These are phyloP conservation scores for Trifolium subterraneum DNA, from an alignment of 306 rosid genomes.

Conservation along the genomic window DNA sequence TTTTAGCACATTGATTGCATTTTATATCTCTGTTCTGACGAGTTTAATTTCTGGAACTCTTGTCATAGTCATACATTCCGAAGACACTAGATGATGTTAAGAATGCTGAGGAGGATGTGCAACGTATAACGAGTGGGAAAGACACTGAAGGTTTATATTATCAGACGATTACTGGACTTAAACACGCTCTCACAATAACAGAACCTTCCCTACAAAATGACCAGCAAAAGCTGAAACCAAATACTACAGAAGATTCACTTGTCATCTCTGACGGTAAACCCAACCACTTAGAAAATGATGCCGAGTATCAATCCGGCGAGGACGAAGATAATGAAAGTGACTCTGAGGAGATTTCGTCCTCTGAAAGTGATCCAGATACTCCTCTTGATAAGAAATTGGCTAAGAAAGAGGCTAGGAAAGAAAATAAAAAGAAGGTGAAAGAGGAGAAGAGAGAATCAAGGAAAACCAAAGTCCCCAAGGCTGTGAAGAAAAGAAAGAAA, in stretches of 20 bases:
- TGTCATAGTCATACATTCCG: constrained; percentile 77
- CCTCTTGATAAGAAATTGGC: constrained; percentile 79
- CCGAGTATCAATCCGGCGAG: constrained; percentile 36
- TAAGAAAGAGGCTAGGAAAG: constrained; percentile 85
- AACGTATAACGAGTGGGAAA: constrained; percentile 67
- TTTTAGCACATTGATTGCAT: constrained; percentile 13
- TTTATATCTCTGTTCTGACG: constrained; percentile 6
- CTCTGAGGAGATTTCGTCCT: constrained; percentile 56
- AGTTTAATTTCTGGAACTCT: not conserved
- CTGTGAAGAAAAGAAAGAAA: constrained; percentile 78
- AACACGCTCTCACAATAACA: constrained; percentile 51
- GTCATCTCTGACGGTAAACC: too few relatives aligned
- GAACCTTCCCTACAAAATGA: constrained; percentile 42
- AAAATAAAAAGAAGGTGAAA: constrained; percentile 84
- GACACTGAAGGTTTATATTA: constrained; percentile 73
- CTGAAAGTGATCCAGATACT: constrained; percentile 47
- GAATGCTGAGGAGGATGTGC: constrained; percentile 78
- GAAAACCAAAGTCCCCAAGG: constrained; percentile 77
- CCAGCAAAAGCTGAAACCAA: constrained; percentile 35
- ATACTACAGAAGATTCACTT: constrained; percentile 32
- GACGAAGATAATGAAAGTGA: constrained; percentile 49
- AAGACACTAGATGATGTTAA: constrained; percentile 75
- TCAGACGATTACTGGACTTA: constrained; percentile 83
- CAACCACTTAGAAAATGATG: constrained; percentile 41
- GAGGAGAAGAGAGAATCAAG: constrained; percentile 91